Evolutionary conservation across 2,329 filamentous ascomycete genomes (phyloP).

Genomic region (Claviceps arundinis): DNA sequence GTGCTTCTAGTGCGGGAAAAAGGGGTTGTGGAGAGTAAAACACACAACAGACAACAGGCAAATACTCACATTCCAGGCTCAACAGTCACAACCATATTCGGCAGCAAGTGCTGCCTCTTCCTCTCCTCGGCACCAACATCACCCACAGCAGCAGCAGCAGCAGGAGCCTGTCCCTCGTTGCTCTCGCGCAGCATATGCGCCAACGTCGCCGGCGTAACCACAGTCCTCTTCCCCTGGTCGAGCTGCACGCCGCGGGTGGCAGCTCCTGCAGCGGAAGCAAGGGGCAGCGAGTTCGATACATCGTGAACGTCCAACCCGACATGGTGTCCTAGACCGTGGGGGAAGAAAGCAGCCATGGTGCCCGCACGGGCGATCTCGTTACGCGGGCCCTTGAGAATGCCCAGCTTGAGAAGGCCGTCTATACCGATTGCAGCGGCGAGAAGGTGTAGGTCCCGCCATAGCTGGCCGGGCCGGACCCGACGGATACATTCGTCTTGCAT

Average conservation of each 20-base stretch:
- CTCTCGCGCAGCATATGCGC: constrained; percentile 5
- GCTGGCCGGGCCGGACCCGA: constrained; percentile 52
- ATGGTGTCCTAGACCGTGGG: constrained; percentile 52
- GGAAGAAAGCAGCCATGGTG: constrained; percentile 49
- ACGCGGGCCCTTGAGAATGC: constrained; percentile 53
- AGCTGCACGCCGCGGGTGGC: constrained; percentile 16
- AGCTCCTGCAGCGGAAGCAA: constrained; percentile 27
- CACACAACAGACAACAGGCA: background rate
- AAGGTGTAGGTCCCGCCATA: constrained; percentile 60
- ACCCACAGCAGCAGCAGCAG: constrained; percentile 3
- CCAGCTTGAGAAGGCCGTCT: constrained; percentile 54
- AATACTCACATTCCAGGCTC: constrained; percentile 57
- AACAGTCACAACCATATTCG: constrained; percentile 62
- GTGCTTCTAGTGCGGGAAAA: background rate
- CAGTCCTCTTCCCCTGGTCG: constrained; percentile 27
- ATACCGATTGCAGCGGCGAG: constrained; percentile 62
- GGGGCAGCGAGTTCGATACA: constrained; percentile 25
- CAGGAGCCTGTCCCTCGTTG: background rate
- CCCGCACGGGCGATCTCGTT: constrained; percentile 40
- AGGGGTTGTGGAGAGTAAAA: background rate
- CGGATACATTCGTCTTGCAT: constrained; percentile 72
- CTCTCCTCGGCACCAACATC: constrained; percentile 6
- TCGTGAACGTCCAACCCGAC: constrained; percentile 55
- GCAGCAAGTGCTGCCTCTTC: constrained; percentile 30
- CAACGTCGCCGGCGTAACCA: constrained; percentile 24